Base-by-base conservation (phyloP, 2,329 filamentous ascomycete species). In the Claviceps monticola region DNA sequence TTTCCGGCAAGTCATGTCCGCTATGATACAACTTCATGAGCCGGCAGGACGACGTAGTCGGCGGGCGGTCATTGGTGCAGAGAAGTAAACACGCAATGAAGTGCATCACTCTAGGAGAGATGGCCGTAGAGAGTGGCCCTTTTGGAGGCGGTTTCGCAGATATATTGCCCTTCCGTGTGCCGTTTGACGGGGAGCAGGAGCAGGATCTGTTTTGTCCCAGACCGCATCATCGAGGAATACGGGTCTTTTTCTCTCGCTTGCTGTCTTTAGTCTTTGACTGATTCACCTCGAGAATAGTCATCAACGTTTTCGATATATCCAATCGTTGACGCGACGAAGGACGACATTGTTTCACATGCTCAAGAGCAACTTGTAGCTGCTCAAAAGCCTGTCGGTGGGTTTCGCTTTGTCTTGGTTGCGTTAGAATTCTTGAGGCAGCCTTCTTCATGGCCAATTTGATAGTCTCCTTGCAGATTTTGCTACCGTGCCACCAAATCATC, bases 401-500 rank as follows among this genome's bases (percentile, higher is more conserved):
- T 11, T 48, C 41, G n/a, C 48, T 52, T 13, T 56, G 46, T 16
- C 53, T 4, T 5, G 47, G 19, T 42, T 54, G 45, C 3, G 49
- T 58, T 4, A 57, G 51, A 5, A 56, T 57, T 17, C 65, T 62
- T 51, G 56, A 57, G 19, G 62, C 62, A 34, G 63, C 55, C 17
- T 59, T 59, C 56, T 68, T 67, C 60, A 68, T 68, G 8, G 65
- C 66, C 23, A 64, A 57, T 54, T 68, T 69, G 57, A 69, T 59
- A n/a, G 61, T 65, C 52, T 66, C 62, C 50, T 68, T 68, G 56
- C 67, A 68, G 38, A 59, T 60, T 38, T 59, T 61, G 47, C 63
- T 66, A 9, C 65, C 64, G n/a, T 66, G 62, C 67, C 67, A 70
- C 60, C 64, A 67, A 45, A 59, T 59, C 17, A 58, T 54, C 51